Evolutionary conservation across 192 early-diverging fungal genomes (phyloP), one percentile per base, ranked within the genome.

Genomic region (Endogone sp.): DNA sequence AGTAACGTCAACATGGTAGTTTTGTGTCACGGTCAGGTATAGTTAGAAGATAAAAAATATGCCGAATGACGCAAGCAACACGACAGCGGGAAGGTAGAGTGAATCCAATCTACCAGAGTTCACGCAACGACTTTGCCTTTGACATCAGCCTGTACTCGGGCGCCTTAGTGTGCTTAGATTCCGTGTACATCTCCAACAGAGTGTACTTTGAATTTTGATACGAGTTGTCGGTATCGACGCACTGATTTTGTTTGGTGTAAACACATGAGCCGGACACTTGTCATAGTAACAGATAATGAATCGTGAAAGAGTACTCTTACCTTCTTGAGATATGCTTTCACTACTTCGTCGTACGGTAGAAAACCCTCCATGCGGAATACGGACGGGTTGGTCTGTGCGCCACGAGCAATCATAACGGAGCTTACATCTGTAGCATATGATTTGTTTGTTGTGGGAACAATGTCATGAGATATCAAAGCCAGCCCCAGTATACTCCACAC

Each of bases 141-240:
- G 79, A 79, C 29, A 91, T 73, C 21, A 58, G 58, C 25, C 49
- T 25, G 64, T 85, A 91, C 28, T 75, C 60, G 0, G 78, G 62
- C 26, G 77, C 74, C 60, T 63, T 71, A 23, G 77, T 75, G 13
- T 83, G 79, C 66, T 84, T 86, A n/a, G 84, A 76, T 29, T 89
- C 55, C 3, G 84, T 80, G 64, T 92, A 86, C 91, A 99, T 96
- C 64, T 92, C 88, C 83, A 97, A 72, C 26, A 96, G 65, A 2
- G 88, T 86, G 82, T 97, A 99, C 81, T 99, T 99, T 71, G 92
- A 88, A 82, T 96, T 97, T 57, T 86, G 75, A 74, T 84, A 94
- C 6, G 84, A 68, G 73, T 94, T 96, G 62, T 92, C 82, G 20
- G 85, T 81, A 27, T 80, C 74, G 25, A 95, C 74, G 29, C 90